Conservation (phyloP, 352 stramenopile genomes). For the Peronospora destructor region DNA sequence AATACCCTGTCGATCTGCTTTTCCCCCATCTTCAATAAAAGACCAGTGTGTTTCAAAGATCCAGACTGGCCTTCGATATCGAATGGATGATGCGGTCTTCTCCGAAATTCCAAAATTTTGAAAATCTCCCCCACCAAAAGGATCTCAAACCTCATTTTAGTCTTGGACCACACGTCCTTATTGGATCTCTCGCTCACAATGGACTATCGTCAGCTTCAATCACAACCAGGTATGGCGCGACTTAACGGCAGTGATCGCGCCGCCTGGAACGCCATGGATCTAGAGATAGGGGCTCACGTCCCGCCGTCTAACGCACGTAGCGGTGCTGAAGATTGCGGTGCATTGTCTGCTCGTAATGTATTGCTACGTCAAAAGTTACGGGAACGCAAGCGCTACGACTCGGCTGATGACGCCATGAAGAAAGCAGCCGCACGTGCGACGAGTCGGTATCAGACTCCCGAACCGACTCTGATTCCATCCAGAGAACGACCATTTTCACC, state of each 20-base stretch:
- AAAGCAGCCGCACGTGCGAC: slow-evolving; percentile 24
- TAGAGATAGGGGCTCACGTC: slow-evolving; percentile 30
- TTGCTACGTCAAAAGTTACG: slow-evolving; percentile 62
- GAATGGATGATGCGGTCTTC: too few relatives aligned
- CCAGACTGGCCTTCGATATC: too few relatives aligned
- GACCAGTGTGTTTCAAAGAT: too few relatives aligned
- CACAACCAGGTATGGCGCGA: slow-evolving; percentile 17
- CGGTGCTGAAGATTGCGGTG: slow-evolving; percentile 25
- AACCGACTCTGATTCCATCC: slow-evolving; percentile 4
- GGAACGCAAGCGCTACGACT: slow-evolving; percentile 80
- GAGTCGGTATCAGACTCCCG: slow-evolving; percentile 3
- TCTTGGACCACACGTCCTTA: not conserved
- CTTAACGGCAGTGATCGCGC: slow-evolving; percentile 34
- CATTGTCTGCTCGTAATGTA: slow-evolving; percentile 73
- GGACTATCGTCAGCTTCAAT: slow-evolving; percentile 14
- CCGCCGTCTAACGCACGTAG: slow-evolving; percentile 13
- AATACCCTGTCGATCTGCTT: too few relatives aligned
- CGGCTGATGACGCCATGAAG: slow-evolving; percentile 76
- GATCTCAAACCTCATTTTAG: slow-evolving; percentile 11
- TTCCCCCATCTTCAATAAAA: too few relatives aligned
- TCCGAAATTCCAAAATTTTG: too few relatives aligned
- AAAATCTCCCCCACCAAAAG: not conserved
- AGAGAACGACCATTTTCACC: slow-evolving; percentile 18
- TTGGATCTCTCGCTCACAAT: not conserved
- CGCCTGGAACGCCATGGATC: slow-evolving; percentile 44